Evolutionary conservation across 768 basidiomycete genomes (phyloP), one percentile per base, ranked within the genome.

Genomic region (Sporobolomyces roseus): DNA sequence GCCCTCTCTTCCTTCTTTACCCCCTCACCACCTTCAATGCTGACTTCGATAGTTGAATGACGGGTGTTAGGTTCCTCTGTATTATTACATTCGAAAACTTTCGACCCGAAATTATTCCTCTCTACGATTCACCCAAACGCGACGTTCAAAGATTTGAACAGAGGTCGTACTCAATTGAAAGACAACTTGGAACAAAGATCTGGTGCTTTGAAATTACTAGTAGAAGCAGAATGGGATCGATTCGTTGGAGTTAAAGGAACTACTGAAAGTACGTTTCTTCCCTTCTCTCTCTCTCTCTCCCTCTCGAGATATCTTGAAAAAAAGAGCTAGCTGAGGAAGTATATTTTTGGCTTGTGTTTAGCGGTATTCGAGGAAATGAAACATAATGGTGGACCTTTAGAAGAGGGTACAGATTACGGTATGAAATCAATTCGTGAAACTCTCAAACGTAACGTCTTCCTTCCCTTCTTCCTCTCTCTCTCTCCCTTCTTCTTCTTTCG

Each of bases 161-260:
- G 83, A 59, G 72, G 54, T 19, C 65, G 70, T 0, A 65, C 68
- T 19, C 38, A 53, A 41, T 33, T 71, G 13, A 68, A 71, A 70
- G 80, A 85, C 12, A 88, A 90, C 17, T 87, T 98, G 65, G 93
- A 98, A 75, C 84, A 88, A 2, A 86, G 93, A 50, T 93, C 92
- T 2, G 90, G 93, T 73, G 96, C 93, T n/a, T 87, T 98, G 64
- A 83, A 93, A 46, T 85, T 93, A 27, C 83, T 99, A 36, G 96
- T 99, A 14, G 93, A 97, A 78, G 92, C 97, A 74, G 96, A 98
- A 78, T 97, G 98, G 79, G 93, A 98, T 80, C 84, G 92, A 17
- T 99, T 98, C 75, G 94, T 98, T 23, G 90, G 91, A 4, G 94
- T 99, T 63, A 99, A 99, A 76, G 90, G 91, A 13, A 90, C 89